Conservation (phyloP, 2,329 filamentous ascomycete species). For the Aspergillus ruber region DNA sequence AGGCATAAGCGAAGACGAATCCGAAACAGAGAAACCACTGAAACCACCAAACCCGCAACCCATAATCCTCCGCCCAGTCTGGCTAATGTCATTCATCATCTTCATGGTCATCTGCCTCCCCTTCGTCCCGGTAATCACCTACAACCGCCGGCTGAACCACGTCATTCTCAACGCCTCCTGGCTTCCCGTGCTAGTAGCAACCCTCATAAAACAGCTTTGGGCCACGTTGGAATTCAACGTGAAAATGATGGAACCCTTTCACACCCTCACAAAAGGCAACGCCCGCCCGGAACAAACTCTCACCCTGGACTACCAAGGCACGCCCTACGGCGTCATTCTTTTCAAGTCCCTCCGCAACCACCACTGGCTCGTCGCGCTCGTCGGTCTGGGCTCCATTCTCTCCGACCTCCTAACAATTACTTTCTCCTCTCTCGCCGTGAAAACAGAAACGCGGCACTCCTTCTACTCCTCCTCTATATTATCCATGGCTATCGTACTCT, state of each 20-base stretch:
- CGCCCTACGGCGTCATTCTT: constrained; percentile 40
- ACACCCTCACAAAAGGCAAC: constrained; percentile 38
- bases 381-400: constrained; percentile 40
- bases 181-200: constrained; percentile 41
- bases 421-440: constrained; percentile 42
- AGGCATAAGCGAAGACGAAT: constrained; percentile 24
- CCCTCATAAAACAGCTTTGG: constrained; percentile 43
- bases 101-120: constrained; percentile 31
- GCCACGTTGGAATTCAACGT: constrained; percentile 42
- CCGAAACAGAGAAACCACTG: constrained; percentile 19
- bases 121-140: constrained; percentile 39
- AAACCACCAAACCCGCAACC: constrained; percentile 36
- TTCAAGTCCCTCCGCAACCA: constrained; percentile 38
- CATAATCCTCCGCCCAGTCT: constrained; percentile 34
- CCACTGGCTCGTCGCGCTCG: constrained; percentile 41
- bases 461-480: constrained; percentile 62
- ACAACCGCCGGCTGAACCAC: constrained; percentile 27
- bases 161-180: constrained; percentile 39
- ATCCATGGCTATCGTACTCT: constrained; percentile 58
- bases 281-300: constrained; percentile 41
- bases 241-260: constrained; percentile 45
- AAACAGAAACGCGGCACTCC: constrained; percentile 46
- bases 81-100: constrained; percentile 3
- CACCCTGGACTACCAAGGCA: constrained; percentile 45
- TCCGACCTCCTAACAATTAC: constrained; percentile 44